Base-by-base conservation (phyloP, 768 basidiomycete species). In the Lentinula detonsa region DNA sequence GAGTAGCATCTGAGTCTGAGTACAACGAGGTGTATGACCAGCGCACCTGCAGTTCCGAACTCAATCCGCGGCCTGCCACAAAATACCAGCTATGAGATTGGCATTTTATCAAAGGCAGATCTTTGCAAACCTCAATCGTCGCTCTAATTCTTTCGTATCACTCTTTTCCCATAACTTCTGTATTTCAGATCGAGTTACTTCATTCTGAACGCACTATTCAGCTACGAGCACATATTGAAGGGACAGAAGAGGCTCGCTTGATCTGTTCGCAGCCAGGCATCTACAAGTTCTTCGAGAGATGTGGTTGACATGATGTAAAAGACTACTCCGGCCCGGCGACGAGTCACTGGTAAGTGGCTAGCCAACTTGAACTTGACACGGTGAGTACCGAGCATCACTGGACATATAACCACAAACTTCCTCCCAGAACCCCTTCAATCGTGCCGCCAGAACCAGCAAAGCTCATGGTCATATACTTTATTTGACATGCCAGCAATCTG, bases 41-140 rank as follows among this genome's bases (percentile, higher is more conserved):
- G 61, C 71, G 62, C 69, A 87, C 92, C 92, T 60, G 93, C 91
- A 23, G 93, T 95, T 4, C 93, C 93, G 71, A 95, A 95, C 62
- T 88, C 83, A 65, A 95, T 94, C 39, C 93, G 82, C 4, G 74
- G 74, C 65, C 89, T 90, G 21, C n/a, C 18, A 59, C 49, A n/a
- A 39, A 28, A 16, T 3, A n/a, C 35, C 10, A 45, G 21, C 1
- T 5, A 64, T 31, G 54, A 52, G 39, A 31, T 46, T 11, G 15
- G 18, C 13, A 21, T n/a, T 46, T 5, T 33, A 42, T 46, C 13
- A 48, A 40, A 57, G 28, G 9, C 16, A 43, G 28, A 40, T 7
- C 42, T 52, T 34, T 8, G 9, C 46, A 50, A 66, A 84, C 86
- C 80, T 80, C 79, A 88, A 75, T 23, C 85, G 78, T 57, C 68